A percentile compares a stretch with the other conserved stretches of the same genome.
Conservation (phyloP, 192 early-diverging fungal species). For the Backusella morwellensis region DNA sequence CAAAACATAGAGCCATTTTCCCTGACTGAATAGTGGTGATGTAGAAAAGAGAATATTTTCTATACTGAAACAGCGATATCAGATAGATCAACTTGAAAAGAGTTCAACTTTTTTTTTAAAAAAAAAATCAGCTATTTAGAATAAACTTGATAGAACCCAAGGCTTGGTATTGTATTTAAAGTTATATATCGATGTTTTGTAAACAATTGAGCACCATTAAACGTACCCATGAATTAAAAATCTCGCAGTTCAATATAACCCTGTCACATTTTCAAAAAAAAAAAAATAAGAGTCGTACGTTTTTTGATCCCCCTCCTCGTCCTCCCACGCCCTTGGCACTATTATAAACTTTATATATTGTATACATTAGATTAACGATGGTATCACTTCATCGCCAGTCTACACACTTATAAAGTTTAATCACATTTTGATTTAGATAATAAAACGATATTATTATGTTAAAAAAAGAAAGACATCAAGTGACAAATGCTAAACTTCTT, state of each 20-base stretch:
- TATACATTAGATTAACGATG: neutral
- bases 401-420: too few species aligned
- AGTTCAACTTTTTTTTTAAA: too few species aligned
- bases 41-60: too few species aligned
- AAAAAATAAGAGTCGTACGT: neutral
- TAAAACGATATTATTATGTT: neutral
- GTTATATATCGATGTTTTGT: neutral
- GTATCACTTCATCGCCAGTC: neutral
- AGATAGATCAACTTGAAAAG: too few species aligned
- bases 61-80: neutral
- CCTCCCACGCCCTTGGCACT: neutral
- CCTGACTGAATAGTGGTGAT: neutral
- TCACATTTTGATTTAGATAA: neutral
- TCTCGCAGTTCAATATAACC: neutral
- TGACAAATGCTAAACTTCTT: neutral
- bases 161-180: neutral
- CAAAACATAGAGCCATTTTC: too few species aligned
- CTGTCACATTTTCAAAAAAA: neutral
- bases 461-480: neutral
- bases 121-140: neutral
- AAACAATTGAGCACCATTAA: neutral
- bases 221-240: neutral
- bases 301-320: neutral
- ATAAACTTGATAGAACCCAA: neutral
- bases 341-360: neutral